These are phyloP conservation scores for Evansstolkia leycettana DNA, from an alignment of 495 filamentous ascomycete genomes.

Conservation along the genomic window DNA sequence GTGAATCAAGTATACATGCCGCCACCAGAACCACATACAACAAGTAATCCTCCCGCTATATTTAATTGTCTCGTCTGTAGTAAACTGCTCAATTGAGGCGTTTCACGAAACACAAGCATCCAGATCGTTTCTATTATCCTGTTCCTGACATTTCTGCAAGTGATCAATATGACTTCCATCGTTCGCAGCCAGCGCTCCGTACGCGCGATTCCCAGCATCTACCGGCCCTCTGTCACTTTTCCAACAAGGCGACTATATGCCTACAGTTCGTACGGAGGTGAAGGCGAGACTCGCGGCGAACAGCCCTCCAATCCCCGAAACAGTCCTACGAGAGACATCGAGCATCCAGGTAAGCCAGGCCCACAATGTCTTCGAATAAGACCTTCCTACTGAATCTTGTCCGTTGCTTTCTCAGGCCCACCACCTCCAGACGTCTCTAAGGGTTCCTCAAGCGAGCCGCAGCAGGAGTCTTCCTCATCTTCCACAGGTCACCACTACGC, in stretches of 20 bases:
- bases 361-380: neutral
- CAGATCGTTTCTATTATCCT: neutral
- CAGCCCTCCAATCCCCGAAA: slow-evolving; percentile 5
- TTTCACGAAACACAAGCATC: too few relatives aligned
- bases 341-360: slow-evolving; percentile 16
- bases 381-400: neutral
- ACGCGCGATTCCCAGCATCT: neutral
- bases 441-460: neutral
- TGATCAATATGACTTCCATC: neutral
- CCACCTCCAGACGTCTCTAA: slow-evolving; percentile 11
- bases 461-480: neutral
- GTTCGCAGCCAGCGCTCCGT: slow-evolving; percentile 1
- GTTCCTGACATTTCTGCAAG: neutral
- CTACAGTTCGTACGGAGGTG: slow-evolving; percentile 12
- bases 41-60: too few relatives aligned
- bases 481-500: neutral
- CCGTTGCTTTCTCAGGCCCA: slow-evolving; percentile 4
- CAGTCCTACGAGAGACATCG: slow-evolving; percentile 10
- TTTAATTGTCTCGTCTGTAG: too few relatives aligned
- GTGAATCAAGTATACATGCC: too few relatives aligned
- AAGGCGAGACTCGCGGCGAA: slow-evolving; percentile 4
- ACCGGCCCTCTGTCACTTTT: neutral
- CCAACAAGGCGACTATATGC: slow-evolving; percentile 6
- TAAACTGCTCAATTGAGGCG: too few relatives aligned
- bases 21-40: too few relatives aligned